Evolutionary conservation across 768 basidiomycete species (phyloP).

Genomic region (Saitozyma podzolica): DNA sequence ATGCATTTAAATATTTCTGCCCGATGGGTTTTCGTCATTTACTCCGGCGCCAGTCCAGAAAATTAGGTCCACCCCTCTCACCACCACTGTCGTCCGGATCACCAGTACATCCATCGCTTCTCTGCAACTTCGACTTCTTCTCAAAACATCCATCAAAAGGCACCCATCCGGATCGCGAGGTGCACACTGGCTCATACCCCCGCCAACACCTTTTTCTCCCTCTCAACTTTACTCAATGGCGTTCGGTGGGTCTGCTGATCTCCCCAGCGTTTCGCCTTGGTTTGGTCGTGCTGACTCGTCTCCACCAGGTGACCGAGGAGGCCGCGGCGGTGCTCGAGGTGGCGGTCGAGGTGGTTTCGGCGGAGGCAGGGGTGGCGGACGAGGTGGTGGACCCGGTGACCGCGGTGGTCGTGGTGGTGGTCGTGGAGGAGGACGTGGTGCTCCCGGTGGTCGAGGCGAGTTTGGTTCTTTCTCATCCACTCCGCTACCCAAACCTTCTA

Average conservation of each 20-base stretch:
- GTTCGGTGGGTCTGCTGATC: not conserved
- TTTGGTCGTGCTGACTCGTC: not conserved
- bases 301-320: constrained; percentile 14
- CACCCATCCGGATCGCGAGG: too few relatives aligned
- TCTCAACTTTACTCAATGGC: not conserved
- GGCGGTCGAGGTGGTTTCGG: constrained; percentile 34
- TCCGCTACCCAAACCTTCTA: too few relatives aligned
- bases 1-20: too few relatives aligned
- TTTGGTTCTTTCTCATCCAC: constrained; percentile 28
- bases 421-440: constrained; percentile 50
- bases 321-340: constrained; percentile 27
- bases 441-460: constrained; percentile 74
- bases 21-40: too few relatives aligned
- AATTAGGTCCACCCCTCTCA: too few relatives aligned
- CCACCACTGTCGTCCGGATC: too few relatives aligned
- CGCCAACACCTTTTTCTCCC: too few relatives aligned
- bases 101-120: too few relatives aligned
- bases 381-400: constrained; percentile 32
- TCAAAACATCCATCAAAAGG: too few relatives aligned
- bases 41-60: too few relatives aligned
- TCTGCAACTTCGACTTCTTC: too few relatives aligned
- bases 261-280: not conserved
- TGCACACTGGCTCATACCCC: too few relatives aligned
- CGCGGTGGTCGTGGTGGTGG: constrained; percentile 26
- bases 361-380: constrained; percentile 26